Evolutionary conservation across 345 rosid species (phyloP).

Genomic region (Syzygium aromaticum): DNA sequence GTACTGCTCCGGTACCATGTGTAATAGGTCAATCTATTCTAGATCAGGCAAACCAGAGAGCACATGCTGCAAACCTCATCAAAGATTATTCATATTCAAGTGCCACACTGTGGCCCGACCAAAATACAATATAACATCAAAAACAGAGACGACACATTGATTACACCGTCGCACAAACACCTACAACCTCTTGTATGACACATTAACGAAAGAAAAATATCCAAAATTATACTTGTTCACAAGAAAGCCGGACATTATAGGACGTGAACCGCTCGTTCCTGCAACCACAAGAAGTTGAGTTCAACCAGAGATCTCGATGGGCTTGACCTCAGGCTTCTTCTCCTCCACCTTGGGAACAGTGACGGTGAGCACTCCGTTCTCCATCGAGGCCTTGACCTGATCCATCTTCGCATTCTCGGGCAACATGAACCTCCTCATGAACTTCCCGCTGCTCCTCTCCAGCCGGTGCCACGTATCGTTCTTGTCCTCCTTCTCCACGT

Average conservation of each 20-base stretch:
- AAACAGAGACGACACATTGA: neutral
- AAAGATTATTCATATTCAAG: neutral
- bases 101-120: neutral
- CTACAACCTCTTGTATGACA: neutral
- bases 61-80: neutral
- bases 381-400: constrained; percentile 13
- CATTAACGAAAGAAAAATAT: neutral
- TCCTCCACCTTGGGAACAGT: constrained; percentile 10
- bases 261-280: neutral
- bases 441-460: constrained; percentile 15
- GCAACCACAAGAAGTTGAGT: too few relatives aligned
- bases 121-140: too few relatives aligned
- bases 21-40: neutral
- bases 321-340: constrained; percentile 9
- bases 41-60: neutral
- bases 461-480: constrained; percentile 15
- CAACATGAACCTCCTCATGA: constrained; percentile 13
- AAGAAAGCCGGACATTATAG: neutral
- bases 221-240: neutral
- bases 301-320: constrained; percentile 12
- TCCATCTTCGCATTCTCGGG: constrained; percentile 10
- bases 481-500: constrained; percentile 16
- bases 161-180: neutral
- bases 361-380: constrained; percentile 13
- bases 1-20: neutral